A percentile compares a stretch with the other conserved stretches of the same genome.
Conservation (phyloP, 805 yeast species). For the Kodamaea fukazawae region DNA sequence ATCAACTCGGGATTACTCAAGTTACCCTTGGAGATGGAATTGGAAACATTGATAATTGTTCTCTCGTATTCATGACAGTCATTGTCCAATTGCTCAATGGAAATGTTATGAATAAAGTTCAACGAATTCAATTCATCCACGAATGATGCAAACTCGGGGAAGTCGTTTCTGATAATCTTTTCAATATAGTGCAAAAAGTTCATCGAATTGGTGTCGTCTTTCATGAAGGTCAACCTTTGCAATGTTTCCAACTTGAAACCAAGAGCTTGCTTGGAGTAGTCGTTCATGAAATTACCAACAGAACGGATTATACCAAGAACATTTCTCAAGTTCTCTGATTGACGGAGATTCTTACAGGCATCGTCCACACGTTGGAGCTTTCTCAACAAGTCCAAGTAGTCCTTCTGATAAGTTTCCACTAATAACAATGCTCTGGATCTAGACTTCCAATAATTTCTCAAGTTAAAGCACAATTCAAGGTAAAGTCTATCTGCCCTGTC, state of each 20-base stretch:
- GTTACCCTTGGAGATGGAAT: conserved; percentile 78
- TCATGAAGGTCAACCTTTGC: conserved; percentile 84
- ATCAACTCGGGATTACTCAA: conserved; percentile 73
- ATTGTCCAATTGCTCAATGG: conserved; percentile 74
- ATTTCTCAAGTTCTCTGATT: conserved; percentile 64
- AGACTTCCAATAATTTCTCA: conserved; percentile 88
- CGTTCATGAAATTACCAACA: conserved; percentile 97
- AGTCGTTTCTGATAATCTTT: conserved; percentile 75
- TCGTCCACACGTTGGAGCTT: conserved; percentile 70
- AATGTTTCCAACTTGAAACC: conserved; percentile 92
- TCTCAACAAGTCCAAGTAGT: conserved; percentile 64
- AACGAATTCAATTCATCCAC: conserved; percentile 67
- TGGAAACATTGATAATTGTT: conserved; percentile 64
- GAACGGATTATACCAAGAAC: conserved; percentile 82
- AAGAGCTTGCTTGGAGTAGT: conserved; percentile 81
- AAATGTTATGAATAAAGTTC: conserved; percentile 61
- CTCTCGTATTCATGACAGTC: conserved; percentile 68
- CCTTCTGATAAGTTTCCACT: conserved; percentile 69
- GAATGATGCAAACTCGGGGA: conserved; percentile 75
- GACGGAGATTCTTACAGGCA: conserved; percentile 65
- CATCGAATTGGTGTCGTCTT: conserved; percentile 83
- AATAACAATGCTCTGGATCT: conserved; percentile 81
- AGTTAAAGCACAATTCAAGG: conserved; percentile 76
- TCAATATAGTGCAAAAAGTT: conserved; percentile 93
- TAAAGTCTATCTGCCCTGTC: conserved; percentile 86